phyloP scores from a whole-genome alignment of 2,329 filamentous ascomycete genomes.

The Aspergillus chevalieri region DNA sequence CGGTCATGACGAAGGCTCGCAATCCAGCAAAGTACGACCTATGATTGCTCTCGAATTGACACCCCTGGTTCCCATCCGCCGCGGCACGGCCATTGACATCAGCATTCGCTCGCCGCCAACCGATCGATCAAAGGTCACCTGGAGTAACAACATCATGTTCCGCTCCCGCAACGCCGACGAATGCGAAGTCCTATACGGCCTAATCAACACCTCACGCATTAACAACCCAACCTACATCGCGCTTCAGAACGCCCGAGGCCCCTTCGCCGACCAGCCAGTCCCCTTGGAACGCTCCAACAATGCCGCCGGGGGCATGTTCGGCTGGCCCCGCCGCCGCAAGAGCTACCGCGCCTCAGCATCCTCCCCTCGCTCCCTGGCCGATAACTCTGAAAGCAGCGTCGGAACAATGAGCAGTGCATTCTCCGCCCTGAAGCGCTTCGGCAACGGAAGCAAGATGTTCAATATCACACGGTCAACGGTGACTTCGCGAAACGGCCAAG shows the following conservation, averaged over 20 bases:
- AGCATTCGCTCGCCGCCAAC: slow-evolving; percentile 86
- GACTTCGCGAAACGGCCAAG: slow-evolving; percentile 48
- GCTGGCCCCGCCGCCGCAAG: slow-evolving; percentile 47
- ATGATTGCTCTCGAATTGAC: slow-evolving; percentile 76
- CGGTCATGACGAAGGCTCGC: slow-evolving; percentile 12
- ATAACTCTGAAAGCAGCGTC: slow-evolving; percentile 68
- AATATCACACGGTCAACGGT: slow-evolving; percentile 77
- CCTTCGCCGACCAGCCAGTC: slow-evolving; percentile 52
- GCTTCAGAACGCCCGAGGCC: slow-evolving; percentile 62
- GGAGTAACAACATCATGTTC: slow-evolving; percentile 81
- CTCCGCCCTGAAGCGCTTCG: slow-evolving; percentile 68
- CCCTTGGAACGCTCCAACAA: slow-evolving; percentile 42
- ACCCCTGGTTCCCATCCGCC: slow-evolving; percentile 79
- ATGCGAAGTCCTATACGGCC: slow-evolving; percentile 72
- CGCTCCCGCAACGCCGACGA: slow-evolving; percentile 70
- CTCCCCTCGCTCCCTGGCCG: slow-evolving; percentile 49
- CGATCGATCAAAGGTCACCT: slow-evolving; percentile 61
- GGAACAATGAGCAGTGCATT: slow-evolving; percentile 75
- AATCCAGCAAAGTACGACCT: slow-evolving; percentile 36
- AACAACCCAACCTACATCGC: slow-evolving; percentile 87
- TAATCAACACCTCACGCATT: slow-evolving; percentile 82
- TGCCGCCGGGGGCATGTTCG: slow-evolving; percentile 37
- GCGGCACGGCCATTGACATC: slow-evolving; percentile 87
- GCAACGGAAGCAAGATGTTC: slow-evolving; percentile 66
- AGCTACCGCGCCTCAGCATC: slow-evolving; percentile 53